These are phyloP conservation scores for Aureobasidium musti DNA, from an alignment of 2,329 filamentous ascomycete species.

Conservation along the genomic window DNA sequence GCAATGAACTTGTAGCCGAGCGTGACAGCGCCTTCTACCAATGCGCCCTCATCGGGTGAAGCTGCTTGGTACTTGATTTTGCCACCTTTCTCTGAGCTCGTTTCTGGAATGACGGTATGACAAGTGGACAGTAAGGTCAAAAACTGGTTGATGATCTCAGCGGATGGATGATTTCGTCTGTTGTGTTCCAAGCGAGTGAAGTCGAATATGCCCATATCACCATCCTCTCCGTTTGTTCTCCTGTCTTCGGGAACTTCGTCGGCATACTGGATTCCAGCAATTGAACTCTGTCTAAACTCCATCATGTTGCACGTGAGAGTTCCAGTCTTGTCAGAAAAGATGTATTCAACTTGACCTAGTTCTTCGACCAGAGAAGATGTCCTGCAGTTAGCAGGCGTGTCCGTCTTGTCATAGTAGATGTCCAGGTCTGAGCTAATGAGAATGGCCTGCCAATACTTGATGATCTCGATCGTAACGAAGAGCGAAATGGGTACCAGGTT, in stretches of 20 bases:
- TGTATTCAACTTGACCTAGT: constrained; percentile 95
- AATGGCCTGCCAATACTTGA: constrained; percentile 98
- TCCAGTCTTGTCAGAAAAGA: constrained; percentile 97
- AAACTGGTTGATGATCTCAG: constrained; percentile 75
- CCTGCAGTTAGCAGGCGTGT: constrained; percentile 92
- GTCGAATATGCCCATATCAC: constrained; percentile 75
- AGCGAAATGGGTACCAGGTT: constrained; percentile 95
- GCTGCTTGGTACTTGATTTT: constrained; percentile 97
- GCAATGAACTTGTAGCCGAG: constrained; percentile 90
- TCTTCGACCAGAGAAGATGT: constrained; percentile 97
- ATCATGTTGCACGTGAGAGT: constrained; percentile 98
- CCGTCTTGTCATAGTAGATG: constrained; percentile 94
- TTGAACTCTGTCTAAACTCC: constrained; percentile 96
- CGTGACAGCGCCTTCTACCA: constrained; percentile 84
- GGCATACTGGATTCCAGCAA: constrained; percentile 90
- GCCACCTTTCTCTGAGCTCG: constrained; percentile 71
- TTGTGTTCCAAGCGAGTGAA: constrained; percentile 76
- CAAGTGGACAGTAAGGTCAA: constrained; percentile 83
- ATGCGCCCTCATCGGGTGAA: constrained; percentile 94
- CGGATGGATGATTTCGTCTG: constrained; percentile 59
- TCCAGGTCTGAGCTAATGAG: constrained; percentile 97
- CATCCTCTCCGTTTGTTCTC: constrained; percentile 71
- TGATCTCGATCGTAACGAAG: constrained; percentile 95
- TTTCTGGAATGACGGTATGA: constrained; percentile 95
- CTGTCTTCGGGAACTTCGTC: constrained; percentile 91